Evolutionary conservation across 768 basidiomycete genomes (phyloP), one percentile per base, ranked within the genome.

Genomic region (Naganishia antarctica): DNA sequence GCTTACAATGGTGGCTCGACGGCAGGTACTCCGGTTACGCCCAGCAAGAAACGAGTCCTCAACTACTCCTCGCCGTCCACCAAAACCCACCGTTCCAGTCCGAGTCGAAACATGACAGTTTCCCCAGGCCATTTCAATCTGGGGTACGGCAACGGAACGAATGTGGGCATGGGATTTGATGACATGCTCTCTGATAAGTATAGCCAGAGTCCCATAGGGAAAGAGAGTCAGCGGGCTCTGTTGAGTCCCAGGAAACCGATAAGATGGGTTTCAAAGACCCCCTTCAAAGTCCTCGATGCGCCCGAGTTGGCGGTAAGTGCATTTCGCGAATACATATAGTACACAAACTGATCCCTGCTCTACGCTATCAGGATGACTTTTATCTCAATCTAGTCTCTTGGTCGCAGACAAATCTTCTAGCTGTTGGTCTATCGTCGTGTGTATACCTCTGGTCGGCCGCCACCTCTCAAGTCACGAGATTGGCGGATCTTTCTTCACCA

Each of bases 401-500:
- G 96, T 90, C 89, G 2, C 88, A 86, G 60, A 93, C 90, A 4
- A 98, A 98, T 73, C 86, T 97, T 0, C 85, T 98, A 0, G 93
- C 89, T 3, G 96, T 98, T 8, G 94, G 93, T 2, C 82, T 99
- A 7, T 90, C 87, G 2, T 81, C 86, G 0, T 92, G 90, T 66
- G 94, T 99, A 13, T 99, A 99, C 74, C 85, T 97, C 0, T 99
- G 96, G 96, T 89, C 88, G 8, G 96, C 94, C 7, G 87, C 91
- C 59, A 96, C 92, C 63, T 91, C 91, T 23, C 85, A 84, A 5
- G 96, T 98, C 4, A 89, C 87, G 28, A 93, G 94, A 74, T 80
- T 99, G 18, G 94, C 91, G 73, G 91, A 98, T 71, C 78, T 97
- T 21, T 66, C 78, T 0, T 49, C 64, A 5, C 26, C 34, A n/a